These are phyloP conservation scores for Aspergillus aculeatus DNA, from an alignment of 2,329 filamentous ascomycete genomes.

Conservation along the genomic window DNA sequence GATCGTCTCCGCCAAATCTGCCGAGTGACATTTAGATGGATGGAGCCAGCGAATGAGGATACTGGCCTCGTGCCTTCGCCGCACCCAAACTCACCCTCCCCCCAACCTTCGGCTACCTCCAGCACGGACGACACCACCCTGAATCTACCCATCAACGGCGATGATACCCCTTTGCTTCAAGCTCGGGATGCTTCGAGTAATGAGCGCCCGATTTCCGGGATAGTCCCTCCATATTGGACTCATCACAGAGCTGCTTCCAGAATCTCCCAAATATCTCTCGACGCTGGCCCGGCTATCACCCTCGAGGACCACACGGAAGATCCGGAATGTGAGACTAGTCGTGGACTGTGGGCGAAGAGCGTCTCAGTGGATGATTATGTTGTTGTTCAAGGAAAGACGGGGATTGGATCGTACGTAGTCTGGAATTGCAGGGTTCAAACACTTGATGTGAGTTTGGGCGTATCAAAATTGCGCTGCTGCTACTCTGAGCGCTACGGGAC, in stretches of 20 bases:
- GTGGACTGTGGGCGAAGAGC: constrained; percentile 61
- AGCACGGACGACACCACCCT: constrained; percentile 11
- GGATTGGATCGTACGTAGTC: constrained; percentile 85
- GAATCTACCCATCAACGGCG: constrained; percentile 7
- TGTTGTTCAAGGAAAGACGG: constrained; percentile 58
- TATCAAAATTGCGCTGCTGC: background rate
- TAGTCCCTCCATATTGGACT: constrained; percentile 48
- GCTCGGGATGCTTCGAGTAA: constrained; percentile 19
- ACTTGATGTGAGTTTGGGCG: constrained; percentile 62
- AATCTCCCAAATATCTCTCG: constrained; percentile 40
- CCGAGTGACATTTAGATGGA: constrained; percentile 36
- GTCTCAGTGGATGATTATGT: constrained; percentile 63
- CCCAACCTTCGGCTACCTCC: constrained; percentile 12
- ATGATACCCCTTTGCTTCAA: constrained; percentile 16
- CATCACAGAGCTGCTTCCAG: constrained; percentile 44
- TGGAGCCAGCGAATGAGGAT: constrained; percentile 43
- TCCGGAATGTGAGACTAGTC: constrained; percentile 54
- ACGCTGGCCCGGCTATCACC: constrained; percentile 51
- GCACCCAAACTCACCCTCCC: constrained; percentile 25
- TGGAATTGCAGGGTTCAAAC: constrained; percentile 91
- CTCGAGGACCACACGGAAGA: constrained; percentile 66
- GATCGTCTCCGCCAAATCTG: constrained; percentile 6
- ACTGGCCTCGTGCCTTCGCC: constrained; percentile 31
- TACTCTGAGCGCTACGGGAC: background rate
- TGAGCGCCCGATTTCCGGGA: constrained; percentile 30